A percentile compares a stretch with the other conserved stretches of the same genome.
Evolutionary conservation across 768 basidiomycete genomes (phyloP).

Genomic region (Xerocomus brunneocitrinus): DNA sequence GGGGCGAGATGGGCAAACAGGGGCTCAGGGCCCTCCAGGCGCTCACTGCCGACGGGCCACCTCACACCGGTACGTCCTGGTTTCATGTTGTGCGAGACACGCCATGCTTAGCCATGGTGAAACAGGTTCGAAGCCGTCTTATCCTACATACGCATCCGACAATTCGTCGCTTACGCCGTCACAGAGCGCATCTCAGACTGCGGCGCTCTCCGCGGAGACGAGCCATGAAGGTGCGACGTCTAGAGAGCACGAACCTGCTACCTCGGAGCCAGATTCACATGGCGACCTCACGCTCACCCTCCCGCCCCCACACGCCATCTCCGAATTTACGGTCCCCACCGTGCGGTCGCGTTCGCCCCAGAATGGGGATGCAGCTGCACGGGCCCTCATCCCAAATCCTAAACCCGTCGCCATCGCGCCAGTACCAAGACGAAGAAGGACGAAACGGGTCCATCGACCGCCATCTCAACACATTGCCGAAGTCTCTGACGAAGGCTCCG

Average conservation of each 20-base stretch:
- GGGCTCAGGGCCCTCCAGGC: slow-evolving; percentile 37
- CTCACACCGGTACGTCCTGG: slow-evolving; percentile 8
- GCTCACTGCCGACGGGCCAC: not conserved
- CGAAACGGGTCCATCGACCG: slow-evolving; percentile 12
- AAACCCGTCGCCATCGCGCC: not conserved
- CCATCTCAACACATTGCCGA: slow-evolving; percentile 26
- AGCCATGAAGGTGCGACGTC: slow-evolving; percentile 12
- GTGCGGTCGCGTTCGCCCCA: slow-evolving; percentile 5
- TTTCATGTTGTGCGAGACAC: not conserved
- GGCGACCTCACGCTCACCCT: slow-evolving; percentile 15
- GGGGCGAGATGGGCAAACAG: slow-evolving; percentile 64
- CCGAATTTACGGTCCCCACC: slow-evolving; percentile 27
- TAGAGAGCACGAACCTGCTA: slow-evolving; percentile 2
- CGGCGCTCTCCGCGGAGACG: slow-evolving; percentile 14
- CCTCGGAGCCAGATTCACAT: not conserved
- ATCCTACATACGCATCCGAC: slow-evolving; percentile 40
- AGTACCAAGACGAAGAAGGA: slow-evolving; percentile 1
- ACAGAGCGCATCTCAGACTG: slow-evolving; percentile 64
- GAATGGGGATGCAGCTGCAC: not conserved
- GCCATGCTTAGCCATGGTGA: not conserved
- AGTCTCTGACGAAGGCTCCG: slow-evolving; percentile 19
- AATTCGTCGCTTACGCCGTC: slow-evolving; percentile 70
- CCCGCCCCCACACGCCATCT: slow-evolving; percentile 26
- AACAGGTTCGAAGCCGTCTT: not conserved
- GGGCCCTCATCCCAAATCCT: not conserved